Evolutionary conservation across 2,329 filamentous ascomycete species (phyloP).

Genomic region (Alternaria dauci): DNA sequence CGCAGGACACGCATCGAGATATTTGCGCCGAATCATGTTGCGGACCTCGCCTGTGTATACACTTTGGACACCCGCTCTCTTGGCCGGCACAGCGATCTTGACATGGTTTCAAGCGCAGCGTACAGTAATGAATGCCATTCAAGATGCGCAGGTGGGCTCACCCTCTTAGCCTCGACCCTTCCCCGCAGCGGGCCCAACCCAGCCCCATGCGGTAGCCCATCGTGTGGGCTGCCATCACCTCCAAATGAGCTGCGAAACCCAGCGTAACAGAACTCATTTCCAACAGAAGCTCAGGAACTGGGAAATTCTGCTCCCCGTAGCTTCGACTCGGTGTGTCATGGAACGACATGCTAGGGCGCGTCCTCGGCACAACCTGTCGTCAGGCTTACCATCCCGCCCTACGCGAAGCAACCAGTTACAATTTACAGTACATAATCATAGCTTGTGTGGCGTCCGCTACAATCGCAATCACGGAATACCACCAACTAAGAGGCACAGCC

Average conservation of each 20-base stretch:
- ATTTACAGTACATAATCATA: slow-evolving; percentile 18
- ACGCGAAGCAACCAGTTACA: slow-evolving; percentile 6
- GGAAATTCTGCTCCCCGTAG: neutral
- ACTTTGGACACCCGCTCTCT: slow-evolving; percentile 7
- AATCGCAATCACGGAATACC: neutral
- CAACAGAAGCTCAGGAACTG: neutral
- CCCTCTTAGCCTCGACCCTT: slow-evolving; percentile 11
- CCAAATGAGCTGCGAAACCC: neutral
- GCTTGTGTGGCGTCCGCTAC: neutral
- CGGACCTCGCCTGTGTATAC: slow-evolving; percentile 37
- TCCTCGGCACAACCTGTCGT: slow-evolving; percentile 8
- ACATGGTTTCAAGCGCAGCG: neutral
- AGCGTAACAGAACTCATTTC: neutral
- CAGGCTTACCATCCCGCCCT: slow-evolving; percentile 1
- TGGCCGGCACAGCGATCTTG: neutral
- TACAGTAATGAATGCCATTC: slow-evolving; percentile 4
- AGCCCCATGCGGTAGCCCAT: slow-evolving; percentile 18
- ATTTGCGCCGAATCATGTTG: slow-evolving; percentile 23
- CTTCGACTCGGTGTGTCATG: neutral
- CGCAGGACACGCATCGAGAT: slow-evolving; percentile 23
- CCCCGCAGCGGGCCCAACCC: slow-evolving; percentile 21
- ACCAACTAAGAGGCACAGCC: slow-evolving; percentile 1
- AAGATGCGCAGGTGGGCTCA: slow-evolving; percentile 9
- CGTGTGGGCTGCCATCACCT: slow-evolving; percentile 9
- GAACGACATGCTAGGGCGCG: neutral